Base-by-base conservation (phyloP, 805 yeast genomes). In the Ogataea haglerorum region DNA sequence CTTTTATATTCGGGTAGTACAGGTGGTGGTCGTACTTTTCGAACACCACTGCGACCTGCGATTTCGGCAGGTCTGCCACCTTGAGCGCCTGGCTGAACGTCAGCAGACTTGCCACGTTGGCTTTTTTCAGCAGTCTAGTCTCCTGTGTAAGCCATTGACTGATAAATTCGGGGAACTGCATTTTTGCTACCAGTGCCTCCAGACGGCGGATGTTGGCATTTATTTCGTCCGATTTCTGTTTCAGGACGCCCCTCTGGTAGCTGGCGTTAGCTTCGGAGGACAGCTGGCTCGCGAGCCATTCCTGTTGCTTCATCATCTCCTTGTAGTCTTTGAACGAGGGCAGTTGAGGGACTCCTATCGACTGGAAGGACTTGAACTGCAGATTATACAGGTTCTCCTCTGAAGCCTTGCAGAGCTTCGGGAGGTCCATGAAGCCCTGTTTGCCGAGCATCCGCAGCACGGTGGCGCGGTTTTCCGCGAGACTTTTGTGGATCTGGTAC, bases 361-460 rank as follows among this genome's bases (percentile, higher is more conserved):
- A 75, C 16, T 82, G 75, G 65, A 84, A 86, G 4, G 93, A 80
- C 58, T 87, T 88, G 75, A 87, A 72, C 49, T 95, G 75, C 33
- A 88, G 64, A 8, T 71, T 63, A 55, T 72, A 80, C 13, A 75
- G 56, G 26, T 67, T 47, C 33, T 64, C 64, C 45, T 58, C 63
- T 2, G 61, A 42, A 9, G 51, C 58, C 38, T 51, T 56, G 44
- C 55, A 47, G 21, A 48, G 40, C 32, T 56, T 57, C 2, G 69
- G 67, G 7, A 57, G 47, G 15, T 52, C 47, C 21, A 61, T 15
- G 16, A 48, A 41, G 5, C 61, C 61, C n/a, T 47, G 40, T 27
- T 32, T 46, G 13, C 51, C 42, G 22, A 63, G 40, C 14, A 57
- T 40, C 42, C 58, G 62, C 21, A 59, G 48, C 3, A 41, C 17